These are phyloP conservation scores for Leishmania martiniquensis DNA, from an alignment of 208 protist genomes.

Conservation along the genomic window DNA sequence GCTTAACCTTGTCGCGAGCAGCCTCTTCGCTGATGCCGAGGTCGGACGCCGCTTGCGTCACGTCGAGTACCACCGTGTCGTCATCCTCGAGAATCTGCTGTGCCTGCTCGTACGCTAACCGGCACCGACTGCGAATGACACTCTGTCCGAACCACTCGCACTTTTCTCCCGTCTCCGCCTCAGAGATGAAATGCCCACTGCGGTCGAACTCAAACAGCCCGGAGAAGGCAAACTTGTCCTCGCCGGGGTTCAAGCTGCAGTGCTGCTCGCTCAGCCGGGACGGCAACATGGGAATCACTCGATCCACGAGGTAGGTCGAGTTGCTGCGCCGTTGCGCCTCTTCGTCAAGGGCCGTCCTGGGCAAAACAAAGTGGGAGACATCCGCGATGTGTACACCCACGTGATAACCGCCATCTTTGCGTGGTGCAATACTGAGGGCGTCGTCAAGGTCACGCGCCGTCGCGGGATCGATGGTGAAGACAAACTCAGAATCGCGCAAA, in stretches of 20 bases:
- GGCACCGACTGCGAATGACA: constrained; percentile 90
- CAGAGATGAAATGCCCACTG: constrained; percentile 60
- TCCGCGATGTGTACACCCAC: constrained; percentile 97
- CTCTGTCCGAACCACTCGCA: constrained; percentile 84
- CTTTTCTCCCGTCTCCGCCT: constrained; percentile 33
- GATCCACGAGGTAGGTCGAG: constrained; percentile 90
- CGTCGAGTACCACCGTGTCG: constrained; percentile 37
- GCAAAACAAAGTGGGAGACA: constrained; percentile 90
- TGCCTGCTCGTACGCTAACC: constrained; percentile 85
- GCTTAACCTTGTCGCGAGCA: constrained; percentile 37
- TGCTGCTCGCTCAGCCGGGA: constrained; percentile 84
- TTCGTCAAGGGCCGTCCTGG: constrained; percentile 74
- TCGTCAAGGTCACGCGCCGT: constrained; percentile 92
- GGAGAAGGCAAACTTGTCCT: constrained; percentile 92
- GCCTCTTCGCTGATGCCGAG: constrained; percentile 15
- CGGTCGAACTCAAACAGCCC: constrained; percentile 81
- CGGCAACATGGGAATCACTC: constrained; percentile 93
- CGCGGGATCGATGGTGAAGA: constrained; percentile 86
- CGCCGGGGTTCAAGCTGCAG: constrained; percentile 86
- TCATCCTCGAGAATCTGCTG: constrained; percentile 76
- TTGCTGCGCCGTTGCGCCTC: constrained; percentile 85
- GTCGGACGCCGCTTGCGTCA: constrained; percentile 27
- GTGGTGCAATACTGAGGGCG: constrained; percentile 72
- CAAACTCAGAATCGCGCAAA: constrained; percentile 79
- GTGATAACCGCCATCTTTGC: constrained; percentile 50